Conservation (phyloP, 495 filamentous ascomycete species). For the Mytilinidion resinicola region DNA sequence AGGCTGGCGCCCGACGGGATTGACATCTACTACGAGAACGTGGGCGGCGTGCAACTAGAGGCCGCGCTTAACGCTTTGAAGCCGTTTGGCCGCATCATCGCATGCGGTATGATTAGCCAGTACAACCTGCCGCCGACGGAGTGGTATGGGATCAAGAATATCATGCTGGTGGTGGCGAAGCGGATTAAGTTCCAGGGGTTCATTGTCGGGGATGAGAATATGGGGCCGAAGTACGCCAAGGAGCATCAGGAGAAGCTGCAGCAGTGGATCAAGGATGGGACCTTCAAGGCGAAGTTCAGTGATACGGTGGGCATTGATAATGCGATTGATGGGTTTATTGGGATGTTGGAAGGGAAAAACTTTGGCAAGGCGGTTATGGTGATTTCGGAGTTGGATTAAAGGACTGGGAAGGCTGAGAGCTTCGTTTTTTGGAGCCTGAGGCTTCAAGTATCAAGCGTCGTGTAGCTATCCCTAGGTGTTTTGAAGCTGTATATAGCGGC, state of each 20-base stretch:
- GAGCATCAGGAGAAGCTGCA: slow-evolving; percentile 78
- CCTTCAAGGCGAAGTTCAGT: slow-evolving; percentile 64
- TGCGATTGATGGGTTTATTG: slow-evolving; percentile 70
- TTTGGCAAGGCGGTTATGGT: slow-evolving; percentile 86
- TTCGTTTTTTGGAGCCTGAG: too few relatives aligned
- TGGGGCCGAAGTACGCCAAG: slow-evolving; percentile 62
- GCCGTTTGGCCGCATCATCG: slow-evolving; percentile 60
- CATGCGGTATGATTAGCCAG: slow-evolving; percentile 66
- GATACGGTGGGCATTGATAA: slow-evolving; percentile 80
- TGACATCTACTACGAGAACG: slow-evolving; percentile 95
- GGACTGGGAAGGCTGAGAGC: too few relatives aligned
- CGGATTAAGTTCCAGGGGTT: slow-evolving; percentile 67
- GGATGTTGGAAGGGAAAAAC: slow-evolving; percentile 83
- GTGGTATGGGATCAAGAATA: slow-evolving; percentile 63
- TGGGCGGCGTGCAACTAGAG: slow-evolving; percentile 82
- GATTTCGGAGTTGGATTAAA: slow-evolving; percentile 43
- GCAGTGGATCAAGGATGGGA: slow-evolving; percentile 79
- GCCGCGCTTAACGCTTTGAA: slow-evolving; percentile 67
- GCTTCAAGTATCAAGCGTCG: too few relatives aligned
- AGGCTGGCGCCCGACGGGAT: slow-evolving; percentile 76
- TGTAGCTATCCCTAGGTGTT: too few relatives aligned
- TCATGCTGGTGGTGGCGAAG: slow-evolving; percentile 51
- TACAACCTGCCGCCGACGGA: slow-evolving; percentile 61
- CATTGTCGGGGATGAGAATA: slow-evolving; percentile 59
- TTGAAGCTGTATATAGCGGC: too few relatives aligned